These are phyloP conservation scores for Penicillium vulpinum DNA, from an alignment of 2,329 filamentous ascomycete species.

Conservation along the genomic window DNA sequence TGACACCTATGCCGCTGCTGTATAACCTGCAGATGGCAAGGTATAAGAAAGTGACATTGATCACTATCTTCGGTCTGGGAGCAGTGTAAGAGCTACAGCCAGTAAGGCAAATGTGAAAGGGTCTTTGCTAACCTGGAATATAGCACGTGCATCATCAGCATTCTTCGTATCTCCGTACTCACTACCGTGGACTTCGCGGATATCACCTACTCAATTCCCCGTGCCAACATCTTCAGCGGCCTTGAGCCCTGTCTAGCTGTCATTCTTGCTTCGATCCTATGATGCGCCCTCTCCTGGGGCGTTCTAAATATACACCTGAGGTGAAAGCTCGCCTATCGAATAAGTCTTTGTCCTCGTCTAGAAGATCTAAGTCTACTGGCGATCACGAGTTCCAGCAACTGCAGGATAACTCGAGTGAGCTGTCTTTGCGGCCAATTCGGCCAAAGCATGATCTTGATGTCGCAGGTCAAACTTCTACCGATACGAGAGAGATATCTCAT, in stretches of 20 bases:
- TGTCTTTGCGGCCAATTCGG: conserved; percentile 26
- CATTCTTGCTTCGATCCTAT: conserved; percentile 43
- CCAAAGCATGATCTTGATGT: conserved; percentile 15
- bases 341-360: conserved; percentile 1
- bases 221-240: conserved; percentile 39
- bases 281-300: conserved; percentile 42
- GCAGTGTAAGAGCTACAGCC: conserved; percentile 19
- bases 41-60: conserved; percentile 26
- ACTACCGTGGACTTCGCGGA: conserved; percentile 36
- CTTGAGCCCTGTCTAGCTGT: conserved; percentile 45
- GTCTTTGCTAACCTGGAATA: not conserved
- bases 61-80: conserved; percentile 25
- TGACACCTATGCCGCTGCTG: conserved; percentile 23
- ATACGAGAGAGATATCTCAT: not conserved
- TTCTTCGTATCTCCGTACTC: conserved; percentile 38
- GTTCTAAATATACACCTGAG: conserved; percentile 18
- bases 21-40: conserved; percentile 25
- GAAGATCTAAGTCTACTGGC: not conserved
- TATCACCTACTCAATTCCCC: conserved; percentile 37
- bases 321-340: conserved; percentile 13
- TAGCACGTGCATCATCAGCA: conserved; percentile 40
- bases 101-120: not conserved
- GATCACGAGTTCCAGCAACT: conserved; percentile 28
- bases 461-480: not conserved
- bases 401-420: conserved; percentile 31